Conservation (phyloP, 208 protist species). For the Crithidia bombi region DNA sequence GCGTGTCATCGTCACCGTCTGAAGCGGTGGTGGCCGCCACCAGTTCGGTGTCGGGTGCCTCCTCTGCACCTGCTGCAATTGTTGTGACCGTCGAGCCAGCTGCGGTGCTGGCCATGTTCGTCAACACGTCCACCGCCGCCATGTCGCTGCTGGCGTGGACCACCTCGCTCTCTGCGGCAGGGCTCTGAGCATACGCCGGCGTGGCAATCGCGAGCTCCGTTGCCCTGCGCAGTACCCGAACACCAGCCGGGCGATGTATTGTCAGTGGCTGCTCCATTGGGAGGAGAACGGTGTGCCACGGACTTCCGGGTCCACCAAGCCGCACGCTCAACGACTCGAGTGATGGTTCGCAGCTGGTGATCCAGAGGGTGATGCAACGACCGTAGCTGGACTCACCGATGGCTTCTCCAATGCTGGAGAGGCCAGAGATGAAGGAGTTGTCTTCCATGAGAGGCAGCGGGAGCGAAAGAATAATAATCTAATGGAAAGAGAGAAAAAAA, state of each 20-base stretch:
- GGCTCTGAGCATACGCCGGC: conserved; percentile 15
- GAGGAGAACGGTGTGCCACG: conserved; percentile 48
- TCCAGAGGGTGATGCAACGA: conserved; percentile 38
- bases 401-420: conserved; percentile 47
- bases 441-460: conserved; percentile 27
- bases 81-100: conserved; percentile 20
- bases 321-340: conserved; percentile 42
- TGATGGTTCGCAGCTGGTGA: conserved; percentile 30
- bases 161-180: conserved; percentile 24
- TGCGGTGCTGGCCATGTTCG: conserved; percentile 12
- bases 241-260: conserved; percentile 20
- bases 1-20: not conserved
- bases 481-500: too few species aligned
- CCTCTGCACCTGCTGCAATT: not conserved
- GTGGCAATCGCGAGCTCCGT: conserved; percentile 54
- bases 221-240: conserved; percentile 23
- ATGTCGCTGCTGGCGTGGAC: conserved; percentile 13
- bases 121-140: conserved; percentile 34
- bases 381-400: conserved; percentile 40
- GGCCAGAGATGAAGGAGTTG: conserved; percentile 43
- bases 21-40: not conserved
- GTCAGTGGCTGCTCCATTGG: conserved; percentile 46
- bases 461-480: conserved; percentile 3
- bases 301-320: conserved; percentile 56
- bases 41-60: conserved; percentile 8